phyloP scores from a whole-genome alignment of 371 early-diverging fungal species.

The Apophysomyces variabilis region DNA sequence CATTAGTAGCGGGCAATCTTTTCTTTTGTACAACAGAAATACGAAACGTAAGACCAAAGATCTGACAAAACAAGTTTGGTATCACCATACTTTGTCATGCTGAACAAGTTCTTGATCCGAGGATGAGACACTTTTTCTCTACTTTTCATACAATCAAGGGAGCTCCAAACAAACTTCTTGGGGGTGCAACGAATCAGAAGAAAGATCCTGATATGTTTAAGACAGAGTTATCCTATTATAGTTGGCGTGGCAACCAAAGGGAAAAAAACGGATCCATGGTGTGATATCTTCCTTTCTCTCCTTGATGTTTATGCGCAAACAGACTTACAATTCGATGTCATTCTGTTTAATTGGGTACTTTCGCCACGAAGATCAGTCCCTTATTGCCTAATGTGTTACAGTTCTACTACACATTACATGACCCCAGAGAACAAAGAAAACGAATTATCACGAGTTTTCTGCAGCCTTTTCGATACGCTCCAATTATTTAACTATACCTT shows the following conservation, averaged over 20 bases:
- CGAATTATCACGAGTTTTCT: no score
- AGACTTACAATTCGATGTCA: neutral
- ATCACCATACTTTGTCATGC: slow-evolving; percentile 1
- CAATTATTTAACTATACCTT: no score
- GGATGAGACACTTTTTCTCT: neutral
- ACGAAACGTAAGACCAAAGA: neutral
- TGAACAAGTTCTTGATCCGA: neutral
- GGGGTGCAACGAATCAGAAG: neutral
- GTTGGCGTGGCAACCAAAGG: neutral
- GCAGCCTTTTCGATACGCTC: no score
- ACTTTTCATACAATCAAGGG: neutral
- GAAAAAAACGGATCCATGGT: neutral
- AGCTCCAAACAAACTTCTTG: neutral
- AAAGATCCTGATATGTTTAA: neutral
- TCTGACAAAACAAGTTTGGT: neutral
- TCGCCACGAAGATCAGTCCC: slow-evolving; percentile 7
- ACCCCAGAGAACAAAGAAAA: no score
- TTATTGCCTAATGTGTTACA: neutral
- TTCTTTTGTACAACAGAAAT: neutral
- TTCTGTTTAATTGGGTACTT: neutral
- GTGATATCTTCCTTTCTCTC: neutral
- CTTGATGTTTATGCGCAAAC: neutral
- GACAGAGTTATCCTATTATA: neutral
- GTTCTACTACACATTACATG: neutral
- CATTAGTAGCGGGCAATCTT: neutral